Evolutionary conservation across 2,329 filamentous ascomycete genomes (phyloP).

Genomic region (Penicillium nordicum): DNA sequence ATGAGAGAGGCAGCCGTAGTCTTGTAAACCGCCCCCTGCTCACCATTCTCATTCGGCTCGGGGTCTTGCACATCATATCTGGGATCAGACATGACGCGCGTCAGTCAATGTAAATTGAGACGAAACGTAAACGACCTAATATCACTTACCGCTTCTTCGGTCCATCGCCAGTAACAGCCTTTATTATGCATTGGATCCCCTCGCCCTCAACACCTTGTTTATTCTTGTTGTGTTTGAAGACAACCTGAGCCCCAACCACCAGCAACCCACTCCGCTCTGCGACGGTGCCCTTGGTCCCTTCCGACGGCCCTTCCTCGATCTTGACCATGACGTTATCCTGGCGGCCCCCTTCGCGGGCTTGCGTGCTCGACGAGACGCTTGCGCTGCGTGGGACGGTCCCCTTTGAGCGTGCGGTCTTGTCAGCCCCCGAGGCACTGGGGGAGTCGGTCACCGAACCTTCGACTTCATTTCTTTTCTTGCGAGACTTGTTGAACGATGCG

Average conservation of each 20-base stretch:
- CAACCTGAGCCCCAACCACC: conserved; percentile 48
- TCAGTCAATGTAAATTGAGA: conserved; percentile 12
- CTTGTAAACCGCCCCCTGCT: conserved; percentile 60
- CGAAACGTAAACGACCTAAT: background rate
- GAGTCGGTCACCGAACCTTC: conserved; percentile 46
- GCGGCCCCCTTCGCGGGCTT: conserved; percentile 36
- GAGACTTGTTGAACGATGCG: conserved; percentile 41
- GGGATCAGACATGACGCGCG: conserved; percentile 9
- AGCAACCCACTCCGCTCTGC: conserved; percentile 46
- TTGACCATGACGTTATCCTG: conserved; percentile 39
- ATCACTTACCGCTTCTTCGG: conserved; percentile 58
- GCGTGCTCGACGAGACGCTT: conserved; percentile 42
- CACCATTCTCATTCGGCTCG: conserved; percentile 67
- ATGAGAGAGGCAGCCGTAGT: conserved; percentile 74
- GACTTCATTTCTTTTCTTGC: conserved; percentile 46
- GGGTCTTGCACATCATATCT: conserved; percentile 78
- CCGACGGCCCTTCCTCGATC: conserved; percentile 43
- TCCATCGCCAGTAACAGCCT: conserved; percentile 69
- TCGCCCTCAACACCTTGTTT: conserved; percentile 51
- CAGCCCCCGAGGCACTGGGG: conserved; percentile 42
- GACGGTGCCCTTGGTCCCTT: conserved; percentile 42
- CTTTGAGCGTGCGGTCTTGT: conserved; percentile 46
- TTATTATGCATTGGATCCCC: conserved; percentile 72
- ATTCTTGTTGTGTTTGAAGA: conserved; percentile 51
- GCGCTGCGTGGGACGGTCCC: conserved; percentile 38